Base-by-base conservation (phyloP, 1,139 yeast genomes). In the Magnusiomyces fungicola region DNA sequence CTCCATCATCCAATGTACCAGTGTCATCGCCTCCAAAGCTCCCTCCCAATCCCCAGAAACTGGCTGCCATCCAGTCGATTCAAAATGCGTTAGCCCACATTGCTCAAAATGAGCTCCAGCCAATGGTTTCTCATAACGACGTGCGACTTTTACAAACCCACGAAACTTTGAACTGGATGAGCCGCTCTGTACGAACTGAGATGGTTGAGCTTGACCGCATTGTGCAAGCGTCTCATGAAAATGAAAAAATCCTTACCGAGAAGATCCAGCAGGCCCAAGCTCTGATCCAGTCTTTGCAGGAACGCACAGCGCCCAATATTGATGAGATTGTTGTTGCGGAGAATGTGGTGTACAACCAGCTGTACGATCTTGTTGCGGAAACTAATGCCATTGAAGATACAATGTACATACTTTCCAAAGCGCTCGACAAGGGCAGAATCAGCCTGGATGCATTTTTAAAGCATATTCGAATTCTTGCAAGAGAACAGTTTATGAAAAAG, bases 191-290 rank as follows among this genome's bases (percentile, higher is more conserved):
- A 22, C 50, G 50, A 1, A 95, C 0, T 85, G 97, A 0, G 90
- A 89, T 58, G 75, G 95, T 61, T 79, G 83, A 37, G 81, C 95
- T 1, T 83, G 83, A n/a, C 85, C 87, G 50, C 47, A 88, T n/a
- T 81, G 45, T 43, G 14, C 24, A 45, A 14, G 60, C 65, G 19
- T 56, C 69, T 7, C 47, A 57, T 7, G 60, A 60, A 33, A 73
- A 75, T 49, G 61, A 61, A 19, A 23, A 50, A 2, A 56, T 69
- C 0, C 53, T 77, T 5, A 54, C 50, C 0, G 60, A 60, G 9
- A 61, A 62, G 43, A 61, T 63, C 4, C 55, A 45, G 3, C 63
- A 62, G 37, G 68, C 70, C 6, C 54, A 61, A 18, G 47, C 55
- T 4, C 66, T 67, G 6, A 65, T 68, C 9, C 39, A 0, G 4